Evolutionary conservation across 2,329 filamentous ascomycete genomes (phyloP), one percentile per base, ranked within the genome.

Genomic region (Fusarium cyanostomum): DNA sequence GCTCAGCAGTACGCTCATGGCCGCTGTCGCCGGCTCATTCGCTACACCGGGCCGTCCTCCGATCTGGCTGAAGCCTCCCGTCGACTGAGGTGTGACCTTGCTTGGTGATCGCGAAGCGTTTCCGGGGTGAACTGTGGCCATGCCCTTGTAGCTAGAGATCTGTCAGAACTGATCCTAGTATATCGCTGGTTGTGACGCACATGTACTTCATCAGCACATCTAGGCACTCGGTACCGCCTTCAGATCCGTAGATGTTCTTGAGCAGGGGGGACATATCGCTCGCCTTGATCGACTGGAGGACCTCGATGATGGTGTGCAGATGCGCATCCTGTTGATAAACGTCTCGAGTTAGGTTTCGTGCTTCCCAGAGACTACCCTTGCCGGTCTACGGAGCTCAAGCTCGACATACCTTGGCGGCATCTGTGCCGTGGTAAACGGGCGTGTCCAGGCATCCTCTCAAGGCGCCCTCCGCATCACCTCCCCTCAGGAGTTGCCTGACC

Each of bases 181-280:
- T 9, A 7, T 24, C 21, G 24, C 13, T 35, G 15, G 31, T 31
- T 12, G 42, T 24, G 35, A 83, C 90, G 73, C 86, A 97, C 88
- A 97, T 83, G 80, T 97, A 99, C 82, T 99, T 99, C 92, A 97
- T 97, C 76, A 99, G 81, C 48, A 94, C 92, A 77, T 99, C 95
- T 68, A 96, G 81, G 60, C 91, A 85, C 79, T 98, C 95, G 61
- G 87, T 87, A 26, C 95, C 95, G 61, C 91, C 91, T 46, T 91
- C 87, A 10, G 89, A 88, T 58, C 81, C 82, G 79, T 95, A 93
- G 72, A 98, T 90, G 56, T 89, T 86, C 78, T 89, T 88, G 68
- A 99, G 82, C 72, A 98, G 88, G 12, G 92, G 91, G 64, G 89
- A 92, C 92, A 98, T 98, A 71, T 99, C 95, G 70, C 91, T 91